These are phyloP conservation scores for Corymbia citriodora DNA, from an alignment of 441 rosid species.

Conservation along the genomic window DNA sequence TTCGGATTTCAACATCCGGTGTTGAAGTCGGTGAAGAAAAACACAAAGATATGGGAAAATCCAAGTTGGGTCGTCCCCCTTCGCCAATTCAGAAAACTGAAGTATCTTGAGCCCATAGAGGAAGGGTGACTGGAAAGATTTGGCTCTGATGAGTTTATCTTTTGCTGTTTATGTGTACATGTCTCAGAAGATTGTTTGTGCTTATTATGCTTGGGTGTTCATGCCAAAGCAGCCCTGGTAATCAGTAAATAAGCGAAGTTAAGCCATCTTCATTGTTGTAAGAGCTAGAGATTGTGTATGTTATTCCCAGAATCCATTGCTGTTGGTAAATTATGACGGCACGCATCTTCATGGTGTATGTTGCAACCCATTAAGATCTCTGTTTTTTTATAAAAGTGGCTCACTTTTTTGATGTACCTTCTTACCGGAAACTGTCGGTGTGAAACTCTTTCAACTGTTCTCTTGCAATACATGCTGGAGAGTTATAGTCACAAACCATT, in stretches of 20 bases:
- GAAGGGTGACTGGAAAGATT: conserved; percentile 79
- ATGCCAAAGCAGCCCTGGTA: conserved; percentile 61
- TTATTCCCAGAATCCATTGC: neutral
- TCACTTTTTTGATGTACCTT: neutral
- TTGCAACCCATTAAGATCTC: neutral
- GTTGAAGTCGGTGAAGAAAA: too few relatives aligned
- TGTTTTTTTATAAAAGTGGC: neutral
- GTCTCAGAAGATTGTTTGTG: conserved; percentile 70
- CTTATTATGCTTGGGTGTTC: conserved; percentile 64
- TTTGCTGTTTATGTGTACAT: conserved; percentile 81
- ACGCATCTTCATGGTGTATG: neutral
- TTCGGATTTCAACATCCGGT: too few relatives aligned
- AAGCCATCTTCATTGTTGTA: neutral
- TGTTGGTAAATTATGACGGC: neutral
- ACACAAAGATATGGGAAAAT: too few relatives aligned
- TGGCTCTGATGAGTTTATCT: conserved; percentile 65
- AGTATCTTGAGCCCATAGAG: conserved; percentile 37
- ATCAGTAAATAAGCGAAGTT: neutral
- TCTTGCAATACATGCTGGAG: neutral
- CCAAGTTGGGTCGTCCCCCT: too few relatives aligned
- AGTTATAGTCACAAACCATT: neutral
- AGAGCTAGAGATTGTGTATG: neutral
- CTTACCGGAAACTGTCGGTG: neutral
- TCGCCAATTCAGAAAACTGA: too few relatives aligned
- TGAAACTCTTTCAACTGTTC: neutral